These are phyloP conservation scores for Holtermanniella nyarrowii DNA, from an alignment of 768 basidiomycete genomes.

Conservation along the genomic window DNA sequence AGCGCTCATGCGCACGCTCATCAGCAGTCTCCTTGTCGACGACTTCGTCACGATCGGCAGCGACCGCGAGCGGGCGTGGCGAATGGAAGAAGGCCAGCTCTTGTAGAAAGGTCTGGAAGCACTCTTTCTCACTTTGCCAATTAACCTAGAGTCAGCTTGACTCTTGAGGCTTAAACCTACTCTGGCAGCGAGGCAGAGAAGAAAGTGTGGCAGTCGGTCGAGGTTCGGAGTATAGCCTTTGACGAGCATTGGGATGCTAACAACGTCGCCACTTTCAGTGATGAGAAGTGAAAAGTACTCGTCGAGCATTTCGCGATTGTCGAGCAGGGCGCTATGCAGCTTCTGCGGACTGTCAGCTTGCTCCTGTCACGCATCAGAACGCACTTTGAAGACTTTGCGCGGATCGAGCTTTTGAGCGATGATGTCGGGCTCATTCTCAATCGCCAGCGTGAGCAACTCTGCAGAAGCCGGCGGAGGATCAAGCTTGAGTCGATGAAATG, in stretches of 20 bases:
- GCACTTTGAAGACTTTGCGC: conserved; percentile 60
- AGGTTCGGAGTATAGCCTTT: conserved; percentile 83
- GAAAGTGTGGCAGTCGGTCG: conserved; percentile 74
- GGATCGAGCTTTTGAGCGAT: conserved; percentile 48
- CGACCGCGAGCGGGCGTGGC: conserved; percentile 47
- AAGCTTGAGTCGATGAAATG: conserved; percentile 62
- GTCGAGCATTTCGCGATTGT: conserved; percentile 65
- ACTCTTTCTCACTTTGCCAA: conserved; percentile 74
- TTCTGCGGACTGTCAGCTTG: conserved; percentile 3
- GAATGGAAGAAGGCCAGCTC: conserved; percentile 89
- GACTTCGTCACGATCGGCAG: conserved; percentile 17
- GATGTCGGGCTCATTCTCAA: conserved; percentile 55
- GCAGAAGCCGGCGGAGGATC: conserved; percentile 70
- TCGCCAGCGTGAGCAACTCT: conserved; percentile 64
- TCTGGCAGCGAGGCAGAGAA: conserved; percentile 87
- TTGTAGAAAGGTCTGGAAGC: conserved; percentile 72
- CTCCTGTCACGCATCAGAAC: conserved; percentile 19
- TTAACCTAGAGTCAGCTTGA: conserved; percentile 52
- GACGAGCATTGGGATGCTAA: conserved; percentile 69
- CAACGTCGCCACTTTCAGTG: conserved; percentile 52
- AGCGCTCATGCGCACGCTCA: conserved; percentile 47
- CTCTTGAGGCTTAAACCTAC: conserved; percentile 43
- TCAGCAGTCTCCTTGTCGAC: conserved; percentile 18
- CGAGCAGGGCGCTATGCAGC: conserved; percentile 21
- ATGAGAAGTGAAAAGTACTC: conserved; percentile 84